Evolutionary conservation across 352 stramenopile genomes (phyloP), one percentile per base, ranked within the genome.

Genomic region (Phytophthora citricola): DNA sequence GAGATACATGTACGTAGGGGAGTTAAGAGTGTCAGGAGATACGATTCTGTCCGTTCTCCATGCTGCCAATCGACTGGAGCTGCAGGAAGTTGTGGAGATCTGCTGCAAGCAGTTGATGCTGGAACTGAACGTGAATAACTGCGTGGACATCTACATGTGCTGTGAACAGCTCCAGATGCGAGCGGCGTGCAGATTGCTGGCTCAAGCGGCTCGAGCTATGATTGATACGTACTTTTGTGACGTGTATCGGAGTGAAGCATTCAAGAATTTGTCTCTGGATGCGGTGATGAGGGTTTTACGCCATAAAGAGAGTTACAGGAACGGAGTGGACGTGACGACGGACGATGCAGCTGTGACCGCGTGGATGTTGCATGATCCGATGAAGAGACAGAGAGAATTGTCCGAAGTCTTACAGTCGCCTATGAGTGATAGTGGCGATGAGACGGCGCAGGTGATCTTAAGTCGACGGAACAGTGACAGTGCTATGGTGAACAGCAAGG

Each of bases 101-200:
- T 93, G 85, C 71, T 91, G 81, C 66, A 78, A 81, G 39, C 83
- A 91, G 66, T 66, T 93, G 56, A 87, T 91, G 55, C 65, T 88
- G n/a, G 75, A 89, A 59, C 79, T 93, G 11, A 75, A 61, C 27
- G 71, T 91, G 20, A 43, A 62, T 58, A 93, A 91, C 52, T 92
- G 85, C 50, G 77, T 91, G 20, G 81, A 93, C 54, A 89, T 93
- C 52, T 93, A 83, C 53, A 58, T 90, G 26, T 87, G 81, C 45
- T 90, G 80, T 43, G 79, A 87, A 26, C 74, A 64, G 40, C 72
- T 93, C 15, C 76, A 80, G 66, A 77, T 85, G 45, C 73, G 81
- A 3, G 38, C 67, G 12, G 66, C 75, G 5, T 93, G 85, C 40
- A 64, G 71, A 4, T 50, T 86, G 15, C 68, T 93, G 29, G 75